phyloP scores from a whole-genome alignment of 106 monocot species.

The Alisma plantagoaquatica region DNA sequence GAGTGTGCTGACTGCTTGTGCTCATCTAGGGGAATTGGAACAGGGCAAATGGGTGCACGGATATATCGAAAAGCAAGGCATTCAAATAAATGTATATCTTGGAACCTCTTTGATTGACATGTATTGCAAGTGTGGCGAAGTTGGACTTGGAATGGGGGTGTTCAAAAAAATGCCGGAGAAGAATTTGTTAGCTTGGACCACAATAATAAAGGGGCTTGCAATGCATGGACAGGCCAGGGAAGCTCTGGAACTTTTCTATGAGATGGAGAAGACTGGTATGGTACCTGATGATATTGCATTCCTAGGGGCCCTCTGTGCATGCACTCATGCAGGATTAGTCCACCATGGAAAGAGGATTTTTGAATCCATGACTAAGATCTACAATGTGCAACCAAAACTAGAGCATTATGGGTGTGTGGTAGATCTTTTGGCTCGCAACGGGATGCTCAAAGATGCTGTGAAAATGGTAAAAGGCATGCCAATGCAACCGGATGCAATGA shows the following conservation, averaged over 20 bases:
- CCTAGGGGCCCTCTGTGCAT: slow-evolving; percentile 44
- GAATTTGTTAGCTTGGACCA: slow-evolving; percentile 49
- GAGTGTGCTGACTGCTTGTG: slow-evolving; percentile 40
- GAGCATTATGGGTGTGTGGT: slow-evolving; percentile 81
- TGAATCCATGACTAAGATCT: slow-evolving; percentile 21
- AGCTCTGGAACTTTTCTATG: slow-evolving; percentile 32
- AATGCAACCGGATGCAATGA: slow-evolving; percentile 25
- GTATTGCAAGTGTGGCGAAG: slow-evolving; percentile 55
- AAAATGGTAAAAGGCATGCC: slow-evolving; percentile 31
- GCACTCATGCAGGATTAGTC: slow-evolving; percentile 49
- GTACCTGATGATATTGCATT: slow-evolving; percentile 45
- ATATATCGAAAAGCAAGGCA: slow-evolving; percentile 17
- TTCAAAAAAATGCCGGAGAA: slow-evolving; percentile 33
- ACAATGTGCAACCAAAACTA: slow-evolving; percentile 35
- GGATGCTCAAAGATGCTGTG: slow-evolving; percentile 37
- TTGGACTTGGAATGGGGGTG: slow-evolving; percentile 33
- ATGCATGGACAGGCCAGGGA: slow-evolving; percentile 38
- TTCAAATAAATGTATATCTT: slow-evolving; percentile 21
- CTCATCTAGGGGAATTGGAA: slow-evolving; percentile 35
- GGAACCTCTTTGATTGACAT: slow-evolving; percentile 53
- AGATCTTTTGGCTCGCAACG: slow-evolving; percentile 37
- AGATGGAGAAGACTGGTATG: slow-evolving; percentile 45
- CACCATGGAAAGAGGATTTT: slow-evolving; percentile 27
- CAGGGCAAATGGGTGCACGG: slow-evolving; percentile 55
- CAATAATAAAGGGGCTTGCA: slow-evolving; percentile 36